Evolutionary conservation across 805 yeast genomes (phyloP).

Genomic region (Kodamaea leandrae): DNA sequence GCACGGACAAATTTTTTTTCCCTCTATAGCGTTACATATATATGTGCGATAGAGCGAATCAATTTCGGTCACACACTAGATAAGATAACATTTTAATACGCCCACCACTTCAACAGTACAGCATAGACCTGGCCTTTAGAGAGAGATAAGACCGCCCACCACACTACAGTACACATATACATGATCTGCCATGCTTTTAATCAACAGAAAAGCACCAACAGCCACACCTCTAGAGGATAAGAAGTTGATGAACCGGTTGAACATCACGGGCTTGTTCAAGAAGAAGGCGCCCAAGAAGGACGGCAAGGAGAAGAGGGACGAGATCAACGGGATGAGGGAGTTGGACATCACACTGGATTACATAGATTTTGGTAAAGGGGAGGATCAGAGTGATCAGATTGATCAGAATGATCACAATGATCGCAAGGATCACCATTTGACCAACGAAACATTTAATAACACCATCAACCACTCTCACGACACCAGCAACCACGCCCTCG

Average conservation of each 20-base stretch:
- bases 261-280: slow-evolving; percentile 13
- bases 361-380: too few species aligned
- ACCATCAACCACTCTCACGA: not conserved
- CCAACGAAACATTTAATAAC: slow-evolving; percentile 7
- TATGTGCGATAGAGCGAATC: slow-evolving; percentile 2
- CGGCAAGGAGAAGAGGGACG: slow-evolving; percentile 3
- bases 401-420: not conserved
- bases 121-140: not conserved
- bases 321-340: not conserved
- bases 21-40: not conserved
- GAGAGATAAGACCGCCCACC: too few species aligned
- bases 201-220: slow-evolving; percentile 12
- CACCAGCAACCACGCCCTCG: not conserved
- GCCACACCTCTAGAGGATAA: slow-evolving; percentile 6
- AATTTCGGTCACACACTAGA: not conserved
- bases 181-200: slow-evolving; percentile 9
- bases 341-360: slow-evolving; percentile 2
- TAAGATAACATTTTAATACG: not conserved
- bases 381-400: not conserved
- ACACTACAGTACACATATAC: not conserved
- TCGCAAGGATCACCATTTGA: slow-evolving; percentile 8
- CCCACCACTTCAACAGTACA: too few species aligned
- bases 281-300: slow-evolving; percentile 5
- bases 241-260: slow-evolving; percentile 12
- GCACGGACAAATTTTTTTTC: not conserved